Evolutionary conservation across 2,329 filamentous ascomycete species (phyloP).

Genomic region (Cryphonectria naterciae): DNA sequence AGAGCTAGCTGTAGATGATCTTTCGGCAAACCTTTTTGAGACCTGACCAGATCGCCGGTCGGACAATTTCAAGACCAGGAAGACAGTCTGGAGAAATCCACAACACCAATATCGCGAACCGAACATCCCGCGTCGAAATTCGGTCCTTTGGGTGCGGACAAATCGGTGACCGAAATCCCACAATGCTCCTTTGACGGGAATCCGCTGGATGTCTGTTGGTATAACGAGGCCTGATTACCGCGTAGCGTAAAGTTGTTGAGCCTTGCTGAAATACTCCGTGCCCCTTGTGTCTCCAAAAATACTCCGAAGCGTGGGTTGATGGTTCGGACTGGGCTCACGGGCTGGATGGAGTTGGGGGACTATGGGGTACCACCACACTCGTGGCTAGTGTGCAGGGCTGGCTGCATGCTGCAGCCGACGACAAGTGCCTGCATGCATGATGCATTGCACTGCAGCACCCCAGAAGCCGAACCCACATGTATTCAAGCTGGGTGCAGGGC

Average conservation of each 20-base stretch:
- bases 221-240: neutral
- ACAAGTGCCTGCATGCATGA: neutral
- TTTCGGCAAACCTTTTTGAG: neutral
- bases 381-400: neutral
- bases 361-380: neutral
- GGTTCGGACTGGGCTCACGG: neutral
- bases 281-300: neutral
- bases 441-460: constrained; percentile 5
- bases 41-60: neutral
- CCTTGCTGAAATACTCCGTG: constrained; percentile 4
- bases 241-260: neutral
- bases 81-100: neutral
- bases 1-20: neutral
- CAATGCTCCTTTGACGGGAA: neutral
- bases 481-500: neutral
- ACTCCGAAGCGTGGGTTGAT: neutral
- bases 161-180: constrained; percentile 16
- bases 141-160: neutral
- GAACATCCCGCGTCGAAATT: neutral
- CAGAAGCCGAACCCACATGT: neutral
- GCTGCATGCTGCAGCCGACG: neutral
- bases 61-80: neutral
- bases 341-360: neutral
- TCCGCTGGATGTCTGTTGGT: neutral
- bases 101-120: neutral